Percentiles rank a stretch among this genome's conserved stretches.
Evolutionary conservation across 495 filamentous ascomycete species (phyloP).

Genomic region (Emericellopsis terricola): DNA sequence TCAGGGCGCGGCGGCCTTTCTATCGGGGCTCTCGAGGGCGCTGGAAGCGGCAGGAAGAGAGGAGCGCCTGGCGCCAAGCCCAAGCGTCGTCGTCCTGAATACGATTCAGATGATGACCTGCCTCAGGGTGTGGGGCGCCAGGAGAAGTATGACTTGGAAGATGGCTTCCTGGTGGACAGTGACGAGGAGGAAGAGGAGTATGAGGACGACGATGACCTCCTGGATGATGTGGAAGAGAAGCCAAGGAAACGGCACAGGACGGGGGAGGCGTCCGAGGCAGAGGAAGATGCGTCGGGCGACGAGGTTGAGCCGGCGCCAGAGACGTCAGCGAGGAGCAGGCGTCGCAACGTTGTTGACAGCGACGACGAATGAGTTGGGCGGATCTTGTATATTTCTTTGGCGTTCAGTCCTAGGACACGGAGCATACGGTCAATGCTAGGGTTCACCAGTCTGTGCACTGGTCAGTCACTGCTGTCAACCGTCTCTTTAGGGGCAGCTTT

Average conservation of each 20-base stretch:
- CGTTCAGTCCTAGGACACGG: no score
- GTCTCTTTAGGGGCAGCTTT: no score
- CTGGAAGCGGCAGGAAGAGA: slow-evolving; percentile 24
- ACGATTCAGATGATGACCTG: slow-evolving; percentile 47
- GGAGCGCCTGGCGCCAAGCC: slow-evolving; percentile 22
- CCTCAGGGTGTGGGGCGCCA: slow-evolving; percentile 42
- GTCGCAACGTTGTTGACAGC: slow-evolving; percentile 27
- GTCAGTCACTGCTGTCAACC: no score
- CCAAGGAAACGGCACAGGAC: slow-evolving; percentile 33
- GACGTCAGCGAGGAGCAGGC: slow-evolving; percentile 15
- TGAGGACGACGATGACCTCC: slow-evolving; percentile 44
- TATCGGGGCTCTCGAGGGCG: slow-evolving; percentile 56
- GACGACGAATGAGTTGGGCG: slow-evolving; percentile 28
- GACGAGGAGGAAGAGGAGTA: slow-evolving; percentile 47
- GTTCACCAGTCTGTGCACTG: no score
- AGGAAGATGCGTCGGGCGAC: slow-evolving; percentile 25
- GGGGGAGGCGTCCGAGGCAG: slow-evolving; percentile 22
- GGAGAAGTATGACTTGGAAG: slow-evolving; percentile 73
- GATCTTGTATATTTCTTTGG: no score
- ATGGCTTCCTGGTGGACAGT: slow-evolving; percentile 60
- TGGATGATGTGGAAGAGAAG: slow-evolving; percentile 22
- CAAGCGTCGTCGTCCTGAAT: slow-evolving; percentile 28
- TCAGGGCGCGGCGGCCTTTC: slow-evolving; percentile 38
- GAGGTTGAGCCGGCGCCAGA: slow-evolving; percentile 20
- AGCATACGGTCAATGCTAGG: no score